These are phyloP conservation scores for Delitschia confertaspora DNA, from an alignment of 495 filamentous ascomycete species.

Conservation along the genomic window DNA sequence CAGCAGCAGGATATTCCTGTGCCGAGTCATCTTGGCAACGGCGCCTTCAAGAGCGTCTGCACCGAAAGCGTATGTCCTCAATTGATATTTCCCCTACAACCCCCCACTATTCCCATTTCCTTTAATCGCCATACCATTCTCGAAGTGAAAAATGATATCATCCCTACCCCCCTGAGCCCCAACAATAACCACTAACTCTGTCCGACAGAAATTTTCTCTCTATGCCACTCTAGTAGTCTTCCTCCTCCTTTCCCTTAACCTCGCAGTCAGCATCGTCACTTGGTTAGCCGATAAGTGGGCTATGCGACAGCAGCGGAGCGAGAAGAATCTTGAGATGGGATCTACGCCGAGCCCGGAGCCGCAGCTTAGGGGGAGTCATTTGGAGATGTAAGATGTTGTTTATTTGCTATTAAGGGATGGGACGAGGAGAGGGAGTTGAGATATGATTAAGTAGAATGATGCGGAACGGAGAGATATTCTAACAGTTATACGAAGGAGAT, in stretches of 20 bases:
- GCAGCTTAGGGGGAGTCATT: no score
- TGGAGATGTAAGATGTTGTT: no score
- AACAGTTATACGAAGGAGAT: no score
- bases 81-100: background rate
- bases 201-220: slow-evolving; percentile 21
- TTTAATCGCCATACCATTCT: no score
- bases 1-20: slow-evolving; percentile 9
- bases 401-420: no score
- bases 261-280: slow-evolving; percentile 13
- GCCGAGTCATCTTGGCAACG: slow-evolving; percentile 18
- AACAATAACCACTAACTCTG: background rate
- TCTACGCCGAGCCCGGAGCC: no score
- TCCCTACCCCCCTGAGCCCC: no score
- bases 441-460: no score
- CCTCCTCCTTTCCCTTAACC: slow-evolving; percentile 6
- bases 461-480: no score
- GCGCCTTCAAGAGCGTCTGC: slow-evolving; percentile 17
- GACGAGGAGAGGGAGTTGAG: no score
- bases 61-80: slow-evolving; percentile 16
- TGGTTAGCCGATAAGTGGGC: slow-evolving; percentile 28
- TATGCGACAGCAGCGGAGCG: slow-evolving; percentile 10
- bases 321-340: no score
- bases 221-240: slow-evolving; percentile 25
- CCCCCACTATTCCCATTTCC: background rate
- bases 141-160: no score